These are phyloP conservation scores for Melocanna baccifera DNA, from an alignment of 176 grass and related monocot species.

Conservation along the genomic window DNA sequence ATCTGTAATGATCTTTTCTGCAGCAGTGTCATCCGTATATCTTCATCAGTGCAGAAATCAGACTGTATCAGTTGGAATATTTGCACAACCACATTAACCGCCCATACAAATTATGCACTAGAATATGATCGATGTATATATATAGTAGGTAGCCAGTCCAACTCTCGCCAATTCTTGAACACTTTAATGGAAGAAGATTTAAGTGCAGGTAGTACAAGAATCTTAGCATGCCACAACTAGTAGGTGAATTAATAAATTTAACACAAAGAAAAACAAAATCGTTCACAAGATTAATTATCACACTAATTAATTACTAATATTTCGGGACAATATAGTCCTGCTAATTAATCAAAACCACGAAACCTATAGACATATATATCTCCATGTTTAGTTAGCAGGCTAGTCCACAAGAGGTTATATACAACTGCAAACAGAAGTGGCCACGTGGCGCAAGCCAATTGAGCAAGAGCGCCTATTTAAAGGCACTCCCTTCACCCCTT, in stretches of 20 bases:
- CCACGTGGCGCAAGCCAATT: background rate
- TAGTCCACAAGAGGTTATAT: too few relatives aligned
- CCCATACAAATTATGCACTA: background rate
- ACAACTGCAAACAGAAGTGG: background rate
- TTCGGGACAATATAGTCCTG: background rate
- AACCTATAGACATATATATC: background rate
- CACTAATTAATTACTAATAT: background rate
- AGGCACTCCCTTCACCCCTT: background rate
- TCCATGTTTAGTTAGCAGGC: too few relatives aligned
- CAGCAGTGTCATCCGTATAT: too few relatives aligned
- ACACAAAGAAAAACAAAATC: background rate
- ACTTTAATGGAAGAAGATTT: background rate
- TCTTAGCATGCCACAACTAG: background rate
- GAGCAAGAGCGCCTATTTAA: conserved; percentile 1
- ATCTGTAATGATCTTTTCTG: too few relatives aligned
- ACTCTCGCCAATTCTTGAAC: background rate
- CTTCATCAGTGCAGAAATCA: too few relatives aligned
- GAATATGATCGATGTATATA: background rate
- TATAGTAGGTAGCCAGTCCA: background rate
- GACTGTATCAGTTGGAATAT: too few relatives aligned
- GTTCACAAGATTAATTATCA: background rate
- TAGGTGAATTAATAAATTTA: background rate
- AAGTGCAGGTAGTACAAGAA: background rate
- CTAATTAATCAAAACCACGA: background rate
- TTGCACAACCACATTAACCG: too few relatives aligned